Percentiles rank a stretch among this genome's conserved stretches.
These are phyloP conservation scores for Pseudozyma sp. DNA, from an alignment of 1,284 basidiomycete species.

Conservation along the genomic window DNA sequence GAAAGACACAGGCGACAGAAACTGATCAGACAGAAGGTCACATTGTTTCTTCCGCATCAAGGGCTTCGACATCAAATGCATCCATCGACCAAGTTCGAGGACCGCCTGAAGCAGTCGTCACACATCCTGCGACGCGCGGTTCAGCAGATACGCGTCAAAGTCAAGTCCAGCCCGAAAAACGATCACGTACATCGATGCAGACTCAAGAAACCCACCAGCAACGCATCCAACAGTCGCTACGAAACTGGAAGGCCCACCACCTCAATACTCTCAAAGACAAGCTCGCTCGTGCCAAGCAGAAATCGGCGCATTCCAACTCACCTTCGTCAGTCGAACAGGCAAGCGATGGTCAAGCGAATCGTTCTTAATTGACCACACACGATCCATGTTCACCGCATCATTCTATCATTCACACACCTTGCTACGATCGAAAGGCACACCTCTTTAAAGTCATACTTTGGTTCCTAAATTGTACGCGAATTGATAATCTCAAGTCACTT, in stretches of 20 bases:
- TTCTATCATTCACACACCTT: no score
- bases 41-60: no score
- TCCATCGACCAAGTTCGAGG: no score
- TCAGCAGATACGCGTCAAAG: background rate
- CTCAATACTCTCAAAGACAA: slow-evolving; percentile 21
- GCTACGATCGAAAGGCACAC: no score
- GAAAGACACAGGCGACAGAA: no score
- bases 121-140: no score
- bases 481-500: no score
- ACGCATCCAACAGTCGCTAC: slow-evolving; percentile 9
- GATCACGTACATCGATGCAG: background rate
- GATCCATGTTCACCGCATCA: background rate
- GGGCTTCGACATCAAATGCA: no score
- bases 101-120: no score
- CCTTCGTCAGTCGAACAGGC: background rate
- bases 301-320: background rate
- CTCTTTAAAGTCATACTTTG: no score
- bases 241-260: slow-evolving; percentile 21
- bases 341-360: background rate
- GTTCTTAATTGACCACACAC: background rate
- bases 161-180: background rate
- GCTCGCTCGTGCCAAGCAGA: slow-evolving; percentile 17
- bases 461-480: no score
- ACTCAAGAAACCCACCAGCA: background rate
- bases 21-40: no score